Base-by-base conservation (phyloP, 805 yeast genomes). In the Sugiyamaella floridensis region DNA sequence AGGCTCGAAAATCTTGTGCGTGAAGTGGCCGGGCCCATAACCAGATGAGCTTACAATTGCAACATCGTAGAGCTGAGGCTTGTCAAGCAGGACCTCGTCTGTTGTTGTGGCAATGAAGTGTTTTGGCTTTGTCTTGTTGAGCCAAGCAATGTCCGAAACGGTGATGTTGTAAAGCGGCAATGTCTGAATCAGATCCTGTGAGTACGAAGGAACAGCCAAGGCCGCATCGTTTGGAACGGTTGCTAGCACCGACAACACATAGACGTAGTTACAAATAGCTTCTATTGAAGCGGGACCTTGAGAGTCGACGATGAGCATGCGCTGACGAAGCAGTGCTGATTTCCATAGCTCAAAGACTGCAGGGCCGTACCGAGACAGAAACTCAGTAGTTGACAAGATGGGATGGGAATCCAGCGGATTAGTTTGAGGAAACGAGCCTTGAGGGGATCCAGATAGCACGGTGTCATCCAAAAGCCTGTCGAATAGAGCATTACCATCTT, bases 281-380 rank as follows among this genome's bases (percentile, higher is more conserved):
- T 72, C 75, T 11, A 76, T 64, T 18, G 71, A 47, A 52, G 60
- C 54, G 47, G 68, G 54, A 60, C 72, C 64, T 60, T 75, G 73
- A 1, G 56, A 45, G 20, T 58, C 53, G 20, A 65, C 57, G 32
- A 84, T 55, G 2, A 86, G 55, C 4, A 86, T 73, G 40, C 80
- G 69, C 53, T 80, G 76, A 16, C 93, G 69, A 34, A 83, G 62
- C 41, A 86, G 66, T 2, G 82, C 77, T 34, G 80, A 72, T 66
- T 82, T 85, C 81, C 84, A 86, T 4, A 83, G 64, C 41, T 73
- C 77, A 61, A 83, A 85, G 1, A 82, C 70, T 48, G 83, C 68
- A 0, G 93, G 90, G 0, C 95, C 90, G 49, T 82, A 67, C 1
- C 65, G 61, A 28, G 76, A 71, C 45, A 85, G 60, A 40, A 82